These are phyloP conservation scores for Nemophila menziesii DNA, from an alignment of 257 asterid species.

Conservation along the genomic window DNA sequence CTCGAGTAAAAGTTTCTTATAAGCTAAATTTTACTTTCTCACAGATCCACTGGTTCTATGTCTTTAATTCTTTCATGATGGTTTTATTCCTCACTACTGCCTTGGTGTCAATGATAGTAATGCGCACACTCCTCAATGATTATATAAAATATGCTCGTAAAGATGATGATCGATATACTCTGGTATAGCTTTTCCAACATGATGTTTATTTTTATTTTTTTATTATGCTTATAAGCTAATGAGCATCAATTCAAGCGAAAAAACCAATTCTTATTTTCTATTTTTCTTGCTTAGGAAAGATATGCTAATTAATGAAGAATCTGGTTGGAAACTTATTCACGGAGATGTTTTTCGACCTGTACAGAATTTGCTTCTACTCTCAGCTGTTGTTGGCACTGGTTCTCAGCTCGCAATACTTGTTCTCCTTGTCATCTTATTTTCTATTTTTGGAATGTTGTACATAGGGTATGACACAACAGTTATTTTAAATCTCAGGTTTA, in stretches of 20 bases:
- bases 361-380: conserved; percentile 47
- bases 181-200: conserved; percentile 28
- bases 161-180: conserved; percentile 58
- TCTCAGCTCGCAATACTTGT: conserved; percentile 69
- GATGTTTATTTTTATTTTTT: neutral
- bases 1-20: neutral
- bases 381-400: conserved; percentile 90
- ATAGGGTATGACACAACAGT: conserved; percentile 43
- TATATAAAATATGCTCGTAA: conserved; percentile 69
- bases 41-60: conserved; percentile 86
- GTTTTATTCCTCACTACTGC: conserved; percentile 77
- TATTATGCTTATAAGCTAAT: neutral
- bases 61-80: conserved; percentile 79
- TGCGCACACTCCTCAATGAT: conserved; percentile 76
- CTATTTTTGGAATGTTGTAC: conserved; percentile 73
- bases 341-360: conserved; percentile 90
- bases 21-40: conserved; percentile 10
- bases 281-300: conserved; percentile 46
- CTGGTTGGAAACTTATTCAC: conserved; percentile 96
- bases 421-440: conserved; percentile 57
- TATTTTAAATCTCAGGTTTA: conserved; percentile 1
- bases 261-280: conserved; percentile 11
- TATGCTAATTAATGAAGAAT: conserved; percentile 72
- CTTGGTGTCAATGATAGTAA: conserved; percentile 66
- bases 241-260: conserved; percentile 2